Base-by-base conservation (phyloP, 2,329 filamentous ascomycete genomes). In the Bipolaris cookei region DNA sequence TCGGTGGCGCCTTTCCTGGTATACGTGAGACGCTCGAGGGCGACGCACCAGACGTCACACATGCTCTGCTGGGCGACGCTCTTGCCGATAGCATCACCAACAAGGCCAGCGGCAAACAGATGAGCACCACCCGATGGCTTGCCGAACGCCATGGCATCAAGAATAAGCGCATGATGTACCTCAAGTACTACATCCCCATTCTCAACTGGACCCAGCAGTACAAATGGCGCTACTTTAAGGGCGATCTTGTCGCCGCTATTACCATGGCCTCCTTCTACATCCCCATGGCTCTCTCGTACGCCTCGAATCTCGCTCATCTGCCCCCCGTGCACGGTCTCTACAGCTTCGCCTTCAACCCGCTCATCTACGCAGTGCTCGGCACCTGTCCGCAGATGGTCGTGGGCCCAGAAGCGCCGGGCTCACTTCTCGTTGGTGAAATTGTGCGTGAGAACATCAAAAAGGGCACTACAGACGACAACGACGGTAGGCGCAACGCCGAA, bases 231-330 rank as follows among this genome's bases (percentile, higher is more conserved):
- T 97, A 91, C 77, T 77, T 98, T 45, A 86, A 89, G 66, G 95
- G 95, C 45, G 95, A 99, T 76, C 79, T 98, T 16, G 82, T 96
- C 13, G 90, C 94, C 7, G 93, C 94, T 46, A 76, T 98, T 61
- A 98, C 95, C n/a, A 89, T 99, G 80, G 91, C 94, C n/a, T 97
- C 93, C 23, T 95, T 99, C 80, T 99, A 99, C 76, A 90, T 99
- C 35, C 95, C 95, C 49, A 97, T 99, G 93, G 90, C 92, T 0
- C 84, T 99, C 13, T 98, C 95, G 0, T 89, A 96, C 63, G 92
- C 95, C 53, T 88, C 91, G 38, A 98, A 98, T 72, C 87, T 99
- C 39, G 92, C 90, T 5, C 95, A 98, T 73, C 87, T 97, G 1
- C 92, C 94, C 7, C 90, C 95, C 0, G 93, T 98, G 69, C 94